phyloP scores from a whole-genome alignment of 2,329 filamentous ascomycete species.

The Diaporthe sp. region DNA sequence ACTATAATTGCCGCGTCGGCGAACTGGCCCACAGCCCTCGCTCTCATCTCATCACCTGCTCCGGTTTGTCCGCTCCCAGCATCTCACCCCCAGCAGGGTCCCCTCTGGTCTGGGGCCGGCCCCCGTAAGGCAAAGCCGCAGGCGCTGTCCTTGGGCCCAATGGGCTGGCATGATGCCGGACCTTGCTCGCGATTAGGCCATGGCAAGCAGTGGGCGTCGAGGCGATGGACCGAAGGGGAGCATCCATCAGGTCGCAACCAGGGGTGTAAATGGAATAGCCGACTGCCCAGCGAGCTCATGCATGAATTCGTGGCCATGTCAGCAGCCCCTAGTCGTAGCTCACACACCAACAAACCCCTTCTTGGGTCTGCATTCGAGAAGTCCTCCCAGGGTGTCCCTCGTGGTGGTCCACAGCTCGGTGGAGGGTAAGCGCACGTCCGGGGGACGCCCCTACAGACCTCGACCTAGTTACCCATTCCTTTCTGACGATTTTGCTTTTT shows the following conservation, averaged over 20 bases:
- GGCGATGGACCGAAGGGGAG: constrained; percentile 21
- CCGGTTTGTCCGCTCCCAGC: constrained; percentile 10
- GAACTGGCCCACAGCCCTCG: constrained; percentile 20
- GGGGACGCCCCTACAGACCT: constrained; percentile 29
- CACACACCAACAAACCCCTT: constrained; percentile 46
- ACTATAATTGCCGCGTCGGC: constrained; percentile 24
- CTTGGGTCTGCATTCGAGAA: constrained; percentile 33
- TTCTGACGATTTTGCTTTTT: constrained; percentile 31
- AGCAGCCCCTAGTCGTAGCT: constrained; percentile 50
- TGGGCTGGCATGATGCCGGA: constrained; percentile 13
- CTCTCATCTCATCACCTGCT: constrained; percentile 22
- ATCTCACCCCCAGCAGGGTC: constrained; percentile 2
- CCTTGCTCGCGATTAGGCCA: constrained; percentile 15
- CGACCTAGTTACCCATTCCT: constrained; percentile 27
- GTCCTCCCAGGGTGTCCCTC: constrained; percentile 27
- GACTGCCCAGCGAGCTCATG: constrained; percentile 48
- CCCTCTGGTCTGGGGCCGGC: constrained; percentile 8
- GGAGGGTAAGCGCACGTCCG: constrained; percentile 29
- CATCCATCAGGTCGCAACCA: constrained; percentile 27
- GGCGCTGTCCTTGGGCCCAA: background rate
- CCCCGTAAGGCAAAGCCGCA: background rate
- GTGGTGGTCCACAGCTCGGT: constrained; percentile 26
- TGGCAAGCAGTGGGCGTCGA: constrained; percentile 5
- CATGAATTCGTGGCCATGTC: constrained; percentile 58
- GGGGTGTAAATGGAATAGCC: constrained; percentile 26